These are phyloP conservation scores for Mucor sp. DNA, from an alignment of 371 early-diverging fungal genomes.

Conservation along the genomic window DNA sequence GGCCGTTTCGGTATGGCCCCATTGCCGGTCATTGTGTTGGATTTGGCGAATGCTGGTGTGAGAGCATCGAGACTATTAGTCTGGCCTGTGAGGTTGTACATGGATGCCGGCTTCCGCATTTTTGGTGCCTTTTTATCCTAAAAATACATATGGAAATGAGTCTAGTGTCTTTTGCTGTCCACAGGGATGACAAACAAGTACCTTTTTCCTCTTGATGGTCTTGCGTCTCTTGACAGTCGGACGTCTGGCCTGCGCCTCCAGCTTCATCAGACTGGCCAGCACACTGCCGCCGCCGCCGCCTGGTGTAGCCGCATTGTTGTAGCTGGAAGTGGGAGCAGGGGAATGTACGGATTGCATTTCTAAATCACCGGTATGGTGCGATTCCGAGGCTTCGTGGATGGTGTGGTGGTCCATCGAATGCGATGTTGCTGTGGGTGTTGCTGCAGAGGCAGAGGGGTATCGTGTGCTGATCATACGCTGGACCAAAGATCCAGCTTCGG, in stretches of 20 bases:
- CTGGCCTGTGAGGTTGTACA: conserved; percentile 25
- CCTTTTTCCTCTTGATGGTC: conserved; percentile 15
- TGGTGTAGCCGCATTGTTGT: neutral
- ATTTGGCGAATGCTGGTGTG: conserved; percentile 11
- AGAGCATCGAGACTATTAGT: conserved; percentile 15
- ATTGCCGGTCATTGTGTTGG: neutral
- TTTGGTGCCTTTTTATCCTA: conserved; percentile 17
- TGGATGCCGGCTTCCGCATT: conserved; percentile 29
- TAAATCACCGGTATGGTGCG: conserved; percentile 1
- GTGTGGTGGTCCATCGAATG: neutral
- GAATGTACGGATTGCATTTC: conserved; percentile 4
- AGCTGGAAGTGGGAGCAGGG: neutral
- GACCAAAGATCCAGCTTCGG: conserved; percentile 46
- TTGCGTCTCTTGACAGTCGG: conserved; percentile 1
- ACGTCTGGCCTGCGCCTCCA: conserved; percentile 33
- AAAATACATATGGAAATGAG: neutral
- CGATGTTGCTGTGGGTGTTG: neutral
- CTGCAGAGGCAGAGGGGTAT: neutral
- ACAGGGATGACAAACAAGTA: neutral
- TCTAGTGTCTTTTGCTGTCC: neutral
- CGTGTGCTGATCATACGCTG: conserved; percentile 39
- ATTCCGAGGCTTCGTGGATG: conserved; percentile 7
- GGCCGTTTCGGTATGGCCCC: conserved; percentile 28
- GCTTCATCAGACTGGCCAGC: conserved; percentile 41
- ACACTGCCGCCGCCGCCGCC: conserved; percentile 42